A percentile compares a stretch with the other conserved stretches of the same genome.
Conservation (phyloP, 148 eudicot genomes). For the Chenopodium album region DNA sequence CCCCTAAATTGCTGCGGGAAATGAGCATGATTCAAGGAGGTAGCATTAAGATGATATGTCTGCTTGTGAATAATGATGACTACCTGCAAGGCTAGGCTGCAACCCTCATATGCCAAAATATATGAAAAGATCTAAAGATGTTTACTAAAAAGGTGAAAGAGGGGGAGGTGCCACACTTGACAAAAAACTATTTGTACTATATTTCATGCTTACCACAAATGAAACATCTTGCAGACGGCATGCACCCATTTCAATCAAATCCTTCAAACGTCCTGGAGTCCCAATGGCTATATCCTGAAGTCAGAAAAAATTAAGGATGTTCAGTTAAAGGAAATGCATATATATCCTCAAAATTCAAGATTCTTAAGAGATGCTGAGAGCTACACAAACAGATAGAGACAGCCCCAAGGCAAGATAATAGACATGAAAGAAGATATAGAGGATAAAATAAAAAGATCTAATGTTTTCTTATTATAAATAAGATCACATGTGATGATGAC, state of each 20-base stretch:
- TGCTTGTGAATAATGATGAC: not conserved
- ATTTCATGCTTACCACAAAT: constrained; percentile 67
- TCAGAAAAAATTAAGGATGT: constrained; percentile 20
- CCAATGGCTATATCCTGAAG: constrained; percentile 92
- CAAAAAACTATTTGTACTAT: not conserved
- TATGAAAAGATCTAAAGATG: not conserved
- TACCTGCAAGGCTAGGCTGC: not conserved
- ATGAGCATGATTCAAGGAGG: not conserved
- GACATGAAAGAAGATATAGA: not conserved
- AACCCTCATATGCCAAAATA: not conserved
- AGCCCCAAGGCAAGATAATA: not conserved
- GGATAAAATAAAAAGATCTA: not conserved
- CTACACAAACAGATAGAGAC: not conserved
- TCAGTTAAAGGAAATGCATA: not conserved
- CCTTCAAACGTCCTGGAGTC: constrained; percentile 94
- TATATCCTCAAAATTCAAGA: not conserved
- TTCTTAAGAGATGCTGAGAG: not conserved
- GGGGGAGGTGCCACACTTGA: not conserved
- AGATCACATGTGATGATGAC: not conserved
- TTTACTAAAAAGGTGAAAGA: not conserved
- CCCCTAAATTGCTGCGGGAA: not conserved
- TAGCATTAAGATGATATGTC: not conserved
- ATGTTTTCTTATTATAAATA: not conserved
- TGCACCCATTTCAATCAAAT: constrained; percentile 85
- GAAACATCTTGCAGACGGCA: constrained; percentile 74